phyloP scores from a whole-genome alignment of 768 basidiomycete genomes.

The Russula olivacea region DNA sequence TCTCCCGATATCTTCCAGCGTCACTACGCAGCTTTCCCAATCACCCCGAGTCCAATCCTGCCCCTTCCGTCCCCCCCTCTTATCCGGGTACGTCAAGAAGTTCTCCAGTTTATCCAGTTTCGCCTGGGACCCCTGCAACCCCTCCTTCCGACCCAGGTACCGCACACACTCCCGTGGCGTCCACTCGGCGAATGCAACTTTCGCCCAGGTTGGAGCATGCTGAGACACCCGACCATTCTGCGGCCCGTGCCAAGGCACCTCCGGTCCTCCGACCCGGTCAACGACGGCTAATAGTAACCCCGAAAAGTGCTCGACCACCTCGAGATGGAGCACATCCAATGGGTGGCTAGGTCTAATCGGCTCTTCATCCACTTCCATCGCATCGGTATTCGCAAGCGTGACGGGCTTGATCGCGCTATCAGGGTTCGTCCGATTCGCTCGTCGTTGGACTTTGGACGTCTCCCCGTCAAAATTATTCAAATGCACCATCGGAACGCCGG shows the following conservation, averaged over 20 bases:
- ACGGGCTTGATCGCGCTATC: constrained; percentile 23
- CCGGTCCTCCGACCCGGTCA: constrained; percentile 45
- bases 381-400: constrained; percentile 28
- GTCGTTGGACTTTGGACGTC: constrained; percentile 23
- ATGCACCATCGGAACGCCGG: constrained; percentile 30
- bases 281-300: constrained; percentile 55
- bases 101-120: constrained; percentile 21
- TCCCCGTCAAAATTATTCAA: constrained; percentile 36
- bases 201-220: constrained; percentile 50
- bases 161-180: constrained; percentile 49
- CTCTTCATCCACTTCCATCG: constrained; percentile 58
- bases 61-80: constrained; percentile 54
- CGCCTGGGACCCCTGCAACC: constrained; percentile 13
- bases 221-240: constrained; percentile 40
- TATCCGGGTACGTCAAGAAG: constrained; percentile 40
- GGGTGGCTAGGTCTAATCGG: constrained; percentile 46
- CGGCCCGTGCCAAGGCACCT: constrained; percentile 32
- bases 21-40: constrained; percentile 52
- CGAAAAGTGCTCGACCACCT: constrained; percentile 65
- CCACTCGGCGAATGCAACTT: constrained; percentile 46
- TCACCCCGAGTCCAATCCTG: constrained; percentile 67
- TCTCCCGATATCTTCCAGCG: constrained; percentile 44
- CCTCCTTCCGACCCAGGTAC: constrained; percentile 44
- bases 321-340: constrained; percentile 59
- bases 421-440: constrained; percentile 23